Conservation (phyloP, 768 basidiomycete genomes). For the Lactifluus rugatus region DNA sequence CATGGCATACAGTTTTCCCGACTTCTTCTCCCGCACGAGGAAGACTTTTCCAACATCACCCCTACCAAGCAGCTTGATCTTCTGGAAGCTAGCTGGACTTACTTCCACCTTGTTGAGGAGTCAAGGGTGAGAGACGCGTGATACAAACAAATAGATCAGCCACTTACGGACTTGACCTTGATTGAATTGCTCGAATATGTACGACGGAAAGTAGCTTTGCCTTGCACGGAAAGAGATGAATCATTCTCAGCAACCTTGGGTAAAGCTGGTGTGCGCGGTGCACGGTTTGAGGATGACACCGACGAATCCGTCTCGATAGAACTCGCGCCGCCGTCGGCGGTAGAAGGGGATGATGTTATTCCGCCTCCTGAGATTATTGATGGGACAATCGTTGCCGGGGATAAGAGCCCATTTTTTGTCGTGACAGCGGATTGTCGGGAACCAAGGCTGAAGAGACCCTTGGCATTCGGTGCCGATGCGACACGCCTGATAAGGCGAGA, state of each 20-base stretch:
- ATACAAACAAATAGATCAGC: slow-evolving; percentile 8
- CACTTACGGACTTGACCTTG: slow-evolving; percentile 75
- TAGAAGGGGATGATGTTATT: slow-evolving; percentile 34
- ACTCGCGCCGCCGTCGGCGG: slow-evolving; percentile 46
- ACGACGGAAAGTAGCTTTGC: slow-evolving; percentile 70
- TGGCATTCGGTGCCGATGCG: slow-evolving; percentile 93
- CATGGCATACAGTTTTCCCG: slow-evolving; percentile 94
- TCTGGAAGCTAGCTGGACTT: slow-evolving; percentile 85
- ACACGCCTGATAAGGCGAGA: slow-evolving; percentile 90
- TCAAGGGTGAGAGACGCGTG: neutral
- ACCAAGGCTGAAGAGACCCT: slow-evolving; percentile 67
- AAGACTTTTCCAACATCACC: slow-evolving; percentile 99
- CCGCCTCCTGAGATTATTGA: slow-evolving; percentile 42
- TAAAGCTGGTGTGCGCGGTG: slow-evolving; percentile 27
- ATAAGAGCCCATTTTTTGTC: slow-evolving; percentile 69
- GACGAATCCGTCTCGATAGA: slow-evolving; percentile 76
- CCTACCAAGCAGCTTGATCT: slow-evolving; percentile 96
- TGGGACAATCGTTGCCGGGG: slow-evolving; percentile 55
- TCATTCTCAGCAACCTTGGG: slow-evolving; percentile 37
- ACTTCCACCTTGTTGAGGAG: slow-evolving; percentile 68
- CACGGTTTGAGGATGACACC: slow-evolving; percentile 53
- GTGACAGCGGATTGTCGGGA: slow-evolving; percentile 43
- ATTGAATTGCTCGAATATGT: slow-evolving; percentile 98
- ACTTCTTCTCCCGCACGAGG: slow-evolving; percentile 97
- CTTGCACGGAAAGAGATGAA: slow-evolving; percentile 36